Conservation (phyloP, 78 protist species). For the Dictyostelium intermedium region DNA sequence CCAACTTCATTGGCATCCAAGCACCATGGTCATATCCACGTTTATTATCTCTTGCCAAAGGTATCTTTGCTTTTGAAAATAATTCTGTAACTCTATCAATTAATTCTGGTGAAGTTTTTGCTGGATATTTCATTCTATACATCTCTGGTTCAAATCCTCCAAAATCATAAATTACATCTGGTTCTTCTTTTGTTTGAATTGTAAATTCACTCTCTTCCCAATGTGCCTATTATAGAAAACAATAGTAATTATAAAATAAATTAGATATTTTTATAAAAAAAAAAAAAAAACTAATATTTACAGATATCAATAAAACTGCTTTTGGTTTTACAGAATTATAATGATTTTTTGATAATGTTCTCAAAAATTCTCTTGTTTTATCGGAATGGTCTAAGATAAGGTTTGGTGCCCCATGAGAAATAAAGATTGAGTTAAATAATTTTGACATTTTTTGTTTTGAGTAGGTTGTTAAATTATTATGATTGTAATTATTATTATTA, state of each 20-base stretch:
- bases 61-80: neutral
- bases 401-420: constrained; percentile 65
- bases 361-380: neutral
- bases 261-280: neutral
- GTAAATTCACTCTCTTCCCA: constrained; percentile 64
- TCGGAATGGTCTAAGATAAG: neutral
- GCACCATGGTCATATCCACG: constrained; percentile 85
- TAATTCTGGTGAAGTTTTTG: constrained; percentile 18
- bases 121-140: constrained; percentile 57
- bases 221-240: constrained; percentile 32
- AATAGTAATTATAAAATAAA: too few relatives aligned
- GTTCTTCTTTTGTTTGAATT: constrained; percentile 9
- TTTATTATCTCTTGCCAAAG: neutral
- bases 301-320: constrained; percentile 32
- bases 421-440: constrained; percentile 9
- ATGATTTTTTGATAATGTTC: neutral
- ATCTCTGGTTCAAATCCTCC: constrained; percentile 76
- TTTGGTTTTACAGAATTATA: neutral
- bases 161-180: constrained; percentile 61
- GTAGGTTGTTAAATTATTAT: neutral
- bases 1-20: constrained; percentile 36
- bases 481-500: too few relatives aligned
- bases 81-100: constrained; percentile 27
- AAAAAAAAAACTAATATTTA: neutral
- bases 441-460: neutral